These are phyloP conservation scores for Aegle marmelos DNA, from an alignment of 345 rosid species.

Conservation along the genomic window DNA sequence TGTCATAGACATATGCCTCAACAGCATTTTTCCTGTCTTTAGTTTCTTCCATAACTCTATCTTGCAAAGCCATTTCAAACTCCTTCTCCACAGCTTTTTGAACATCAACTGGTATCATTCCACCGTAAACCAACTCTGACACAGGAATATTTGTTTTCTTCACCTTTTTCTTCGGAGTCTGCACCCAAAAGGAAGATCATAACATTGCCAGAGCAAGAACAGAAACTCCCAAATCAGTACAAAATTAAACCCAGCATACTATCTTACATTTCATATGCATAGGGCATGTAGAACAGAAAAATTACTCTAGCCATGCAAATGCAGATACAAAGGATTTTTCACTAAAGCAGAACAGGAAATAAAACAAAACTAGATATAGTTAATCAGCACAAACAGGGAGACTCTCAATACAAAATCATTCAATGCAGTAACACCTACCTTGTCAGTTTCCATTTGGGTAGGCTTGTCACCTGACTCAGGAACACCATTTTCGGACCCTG, in stretches of 20 bases:
- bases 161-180: constrained; percentile 90
- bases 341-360: not conserved
- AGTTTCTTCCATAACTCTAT: constrained; percentile 97
- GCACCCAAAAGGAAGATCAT: constrained; percentile 7
- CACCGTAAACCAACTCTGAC: constrained; percentile 75
- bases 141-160: constrained; percentile 82
- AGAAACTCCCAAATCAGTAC: not conserved
- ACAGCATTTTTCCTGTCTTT: constrained; percentile 97
- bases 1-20: constrained; percentile 93
- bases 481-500: constrained; percentile 65
- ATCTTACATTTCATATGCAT: not conserved
- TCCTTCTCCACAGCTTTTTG: constrained; percentile 93
- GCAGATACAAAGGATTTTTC: not conserved
- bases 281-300: not conserved
- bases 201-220: not conserved
- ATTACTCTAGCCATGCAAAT: not conserved
- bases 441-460: constrained; percentile 85
- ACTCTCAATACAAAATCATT: not conserved
- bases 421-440: constrained; percentile 35
- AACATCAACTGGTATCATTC: constrained; percentile 58
- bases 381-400: not conserved
- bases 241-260: not conserved
- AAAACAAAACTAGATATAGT: not conserved
- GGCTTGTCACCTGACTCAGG: constrained; percentile 71
- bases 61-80: constrained; percentile 98